Base-by-base conservation (phyloP, 2,329 filamentous ascomycete species). In the Rhynchosporium graminicola region DNA sequence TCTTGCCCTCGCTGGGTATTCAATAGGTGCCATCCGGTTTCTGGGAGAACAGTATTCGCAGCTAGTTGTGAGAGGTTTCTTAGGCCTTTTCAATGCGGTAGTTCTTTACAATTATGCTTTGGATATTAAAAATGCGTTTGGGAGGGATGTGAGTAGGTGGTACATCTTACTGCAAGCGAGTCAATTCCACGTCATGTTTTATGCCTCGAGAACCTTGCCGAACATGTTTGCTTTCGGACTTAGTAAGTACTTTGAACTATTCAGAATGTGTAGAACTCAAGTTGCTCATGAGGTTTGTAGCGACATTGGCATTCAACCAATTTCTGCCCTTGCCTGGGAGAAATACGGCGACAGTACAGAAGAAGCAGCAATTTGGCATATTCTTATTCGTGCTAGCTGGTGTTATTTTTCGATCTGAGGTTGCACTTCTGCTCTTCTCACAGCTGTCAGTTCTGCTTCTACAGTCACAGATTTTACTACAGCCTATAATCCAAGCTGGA, bases 171-270 rank as follows among this genome's bases (percentile, higher is more conserved):
- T 98, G 59, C 89, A 92, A 72, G 84, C 85, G 1, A 88, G 87
- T 75, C 94, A 98, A 76, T 99, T 99, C 73, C 95, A 99, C 77
- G 79, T 96, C 65, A 82, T 95, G 65, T 99, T 92, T 77, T 99
- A 99, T 79, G 89, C 93, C 13, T 95, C 92, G 15, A 83, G 95
- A 64, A 95, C 92, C 2, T 78, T 99, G 67, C 95, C 95, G 1
- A 99, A 99, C 75, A 97, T 96, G 89, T 96, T 97, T 77, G 93
- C 95, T 26, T 95, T 98, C 78, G 85, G 87, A 9, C 78, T 97
- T 63, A 91, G 89, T 94, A 80, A 76, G 87, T 81, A 1, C 43
- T 13, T 42, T 5, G 38, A 15, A 20, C 20, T 20, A 20, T 20
- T 20, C 20, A 20, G 54, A 46, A 13, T 52, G 36, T 15, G 36